Base-by-base conservation (phyloP, 2,329 filamentous ascomycete species). In the Botrytis byssoidea region DNA sequence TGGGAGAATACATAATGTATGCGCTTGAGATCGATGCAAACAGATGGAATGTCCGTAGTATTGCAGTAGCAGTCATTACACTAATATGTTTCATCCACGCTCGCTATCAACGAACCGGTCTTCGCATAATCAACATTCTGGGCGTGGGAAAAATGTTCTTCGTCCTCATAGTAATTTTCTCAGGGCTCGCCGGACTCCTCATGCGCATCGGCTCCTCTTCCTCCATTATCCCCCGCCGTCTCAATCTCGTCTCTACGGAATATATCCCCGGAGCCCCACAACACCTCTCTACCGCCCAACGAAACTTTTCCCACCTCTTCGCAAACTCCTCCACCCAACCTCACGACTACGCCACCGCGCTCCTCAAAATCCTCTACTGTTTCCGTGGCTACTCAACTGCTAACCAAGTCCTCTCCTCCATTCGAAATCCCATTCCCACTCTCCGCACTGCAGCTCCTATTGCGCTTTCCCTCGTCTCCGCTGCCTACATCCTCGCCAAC, bases 401-500 rank as follows among this genome's bases (percentile, higher is more conserved):
- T 70, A 88, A 88, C 79, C 90, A 55, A 55, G 48, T 55, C 5
- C 48, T 55, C 75, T 87, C 85, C 70, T 87, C 89, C 80, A 87
- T 88, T 37, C 85, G 83, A 74, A 85, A 89, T 77, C 88, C 88
- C 0, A 84, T 86, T n/a, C 85, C 84, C 48, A 90, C 88, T 0
- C 82, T 91, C 69, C 87, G 87, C 77, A 83, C 87, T 51, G 88
- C 88, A 0, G 87, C 87, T 0, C 87, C 88, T 0, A 76, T 86
- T 4, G 88, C 87, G 0, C 84, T 90, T 14, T 81, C 82, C n/a
- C 82, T 86, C 14, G 86, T 88, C n/a, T 85, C 86, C 0, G 79
- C 88, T 37, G 80, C 87, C 0, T 90, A 90, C 78, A 85, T 89
- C 80, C 82, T 89, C 60, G 84, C 86, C 79, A 89, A 89, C 78